phyloP scores from a whole-genome alignment of 495 filamentous ascomycete species.

The Xylaria castorea region DNA sequence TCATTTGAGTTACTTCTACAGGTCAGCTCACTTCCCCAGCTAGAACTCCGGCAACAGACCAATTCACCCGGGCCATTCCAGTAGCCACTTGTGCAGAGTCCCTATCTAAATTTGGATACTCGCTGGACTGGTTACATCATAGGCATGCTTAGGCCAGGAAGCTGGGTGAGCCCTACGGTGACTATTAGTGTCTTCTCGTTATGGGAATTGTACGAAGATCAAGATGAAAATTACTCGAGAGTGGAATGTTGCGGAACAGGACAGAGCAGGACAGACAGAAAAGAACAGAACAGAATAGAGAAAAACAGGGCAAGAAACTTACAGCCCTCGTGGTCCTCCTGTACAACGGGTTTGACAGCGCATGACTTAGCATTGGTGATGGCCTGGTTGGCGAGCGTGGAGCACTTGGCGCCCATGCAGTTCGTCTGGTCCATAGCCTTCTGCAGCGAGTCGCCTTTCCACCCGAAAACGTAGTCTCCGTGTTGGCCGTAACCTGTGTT shows the following conservation, averaged over 20 bases:
- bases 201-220: no score
- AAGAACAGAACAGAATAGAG: neutral
- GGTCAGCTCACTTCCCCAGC: no score
- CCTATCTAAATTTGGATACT: neutral
- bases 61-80: no score
- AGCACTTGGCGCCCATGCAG: constrained; percentile 52
- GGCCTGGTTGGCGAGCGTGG: constrained; percentile 45
- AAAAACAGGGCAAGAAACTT: constrained; percentile 18
- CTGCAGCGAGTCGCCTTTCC: constrained; percentile 55
- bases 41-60: no score
- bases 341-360: constrained; percentile 34
- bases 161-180: constrained; percentile 17
- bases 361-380: constrained; percentile 41
- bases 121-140: neutral
- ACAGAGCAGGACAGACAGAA: no score
- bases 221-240: neutral
- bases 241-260: neutral
- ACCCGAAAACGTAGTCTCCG: constrained; percentile 60
- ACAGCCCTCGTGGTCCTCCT: constrained; percentile 41
- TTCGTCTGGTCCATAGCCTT: constrained; percentile 54
- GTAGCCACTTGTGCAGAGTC: neutral
- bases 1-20: no score
- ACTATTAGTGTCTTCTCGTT: neutral
- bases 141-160: constrained; percentile 16
- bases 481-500: constrained; percentile 51